These are phyloP conservation scores for Erysimum cheiranthoides DNA, from an alignment of 345 rosid genomes.

Conservation along the genomic window DNA sequence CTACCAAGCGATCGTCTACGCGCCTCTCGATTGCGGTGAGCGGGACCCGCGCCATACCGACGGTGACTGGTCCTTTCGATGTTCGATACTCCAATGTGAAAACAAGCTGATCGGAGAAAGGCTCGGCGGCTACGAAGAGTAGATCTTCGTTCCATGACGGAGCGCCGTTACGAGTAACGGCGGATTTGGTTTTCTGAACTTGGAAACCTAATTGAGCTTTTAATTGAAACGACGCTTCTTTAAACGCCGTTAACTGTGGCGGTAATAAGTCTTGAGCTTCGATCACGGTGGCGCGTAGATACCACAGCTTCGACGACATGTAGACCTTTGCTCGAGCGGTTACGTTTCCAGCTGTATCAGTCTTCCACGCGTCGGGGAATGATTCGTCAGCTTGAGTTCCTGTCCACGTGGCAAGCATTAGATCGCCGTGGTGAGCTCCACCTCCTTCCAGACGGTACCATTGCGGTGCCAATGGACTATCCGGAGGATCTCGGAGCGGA, in stretches of 20 bases:
- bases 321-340: conserved; percentile 80
- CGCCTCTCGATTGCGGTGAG: conserved; percentile 71
- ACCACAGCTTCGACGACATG: conserved; percentile 88
- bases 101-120: conserved; percentile 56
- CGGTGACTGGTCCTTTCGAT: conserved; percentile 53
- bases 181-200: conserved; percentile 67
- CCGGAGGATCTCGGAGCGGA: conserved; percentile 91
- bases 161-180: conserved; percentile 61
- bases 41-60: conserved; percentile 59
- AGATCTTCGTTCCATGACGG: conserved; percentile 92
- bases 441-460: conserved; percentile 93
- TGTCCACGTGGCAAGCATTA: conserved; percentile 96
- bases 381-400: conserved; percentile 97
- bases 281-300: conserved; percentile 70
- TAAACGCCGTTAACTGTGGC: conserved; percentile 53
- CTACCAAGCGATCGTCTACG: conserved; percentile 80
- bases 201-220: conserved; percentile 81
- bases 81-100: conserved; percentile 69
- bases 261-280: conserved; percentile 74
- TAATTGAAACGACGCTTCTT: conserved; percentile 64
- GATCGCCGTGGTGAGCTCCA: conserved; percentile 62
- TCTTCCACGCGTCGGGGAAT: conserved; percentile 91
- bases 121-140: conserved; percentile 84
- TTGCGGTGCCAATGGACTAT: conserved; percentile 92
- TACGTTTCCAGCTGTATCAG: conserved; percentile 70